A percentile compares a stretch with the other conserved stretches of the same genome.
These are phyloP conservation scores for Termitomyces titanicus DNA, from an alignment of 768 basidiomycete genomes.

Conservation along the genomic window DNA sequence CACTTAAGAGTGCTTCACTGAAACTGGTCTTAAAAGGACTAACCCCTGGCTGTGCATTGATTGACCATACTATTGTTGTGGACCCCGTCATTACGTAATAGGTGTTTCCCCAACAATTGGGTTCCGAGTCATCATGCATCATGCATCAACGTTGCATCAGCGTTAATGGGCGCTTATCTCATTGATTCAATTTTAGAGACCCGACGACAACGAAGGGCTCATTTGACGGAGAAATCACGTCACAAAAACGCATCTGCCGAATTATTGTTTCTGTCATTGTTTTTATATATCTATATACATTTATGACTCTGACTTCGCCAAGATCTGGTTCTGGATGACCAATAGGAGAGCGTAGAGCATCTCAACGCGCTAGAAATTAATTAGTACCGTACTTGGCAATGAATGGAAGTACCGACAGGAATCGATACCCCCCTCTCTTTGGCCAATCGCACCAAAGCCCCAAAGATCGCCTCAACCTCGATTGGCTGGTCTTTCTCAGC, in stretches of 20 bases:
- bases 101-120: no score
- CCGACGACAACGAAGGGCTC: no score
- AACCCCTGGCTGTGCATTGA: no score
- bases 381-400: background rate
- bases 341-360: constrained; percentile 55
- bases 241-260: no score
- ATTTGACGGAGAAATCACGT: no score
- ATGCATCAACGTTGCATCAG: no score
- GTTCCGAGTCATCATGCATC: no score
- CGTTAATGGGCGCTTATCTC: no score
- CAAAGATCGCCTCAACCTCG: constrained; percentile 66
- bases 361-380: constrained; percentile 47
- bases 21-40: constrained; percentile 15
- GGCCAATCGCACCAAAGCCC: constrained; percentile 56
- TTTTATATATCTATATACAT: background rate
- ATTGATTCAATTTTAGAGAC: no score
- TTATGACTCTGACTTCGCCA: constrained; percentile 29
- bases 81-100: no score
- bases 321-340: constrained; percentile 60
- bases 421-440: constrained; percentile 38
- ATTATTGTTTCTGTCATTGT: no score
- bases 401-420: constrained; percentile 40
- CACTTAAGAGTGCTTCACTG: constrained; percentile 2
- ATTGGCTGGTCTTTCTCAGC: constrained; percentile 50
- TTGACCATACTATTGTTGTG: no score